Evolutionary conservation across 148 eudicot genomes (phyloP), one percentile per base, ranked within the genome.

Genomic region (Rhododendron mucronatum): DNA sequence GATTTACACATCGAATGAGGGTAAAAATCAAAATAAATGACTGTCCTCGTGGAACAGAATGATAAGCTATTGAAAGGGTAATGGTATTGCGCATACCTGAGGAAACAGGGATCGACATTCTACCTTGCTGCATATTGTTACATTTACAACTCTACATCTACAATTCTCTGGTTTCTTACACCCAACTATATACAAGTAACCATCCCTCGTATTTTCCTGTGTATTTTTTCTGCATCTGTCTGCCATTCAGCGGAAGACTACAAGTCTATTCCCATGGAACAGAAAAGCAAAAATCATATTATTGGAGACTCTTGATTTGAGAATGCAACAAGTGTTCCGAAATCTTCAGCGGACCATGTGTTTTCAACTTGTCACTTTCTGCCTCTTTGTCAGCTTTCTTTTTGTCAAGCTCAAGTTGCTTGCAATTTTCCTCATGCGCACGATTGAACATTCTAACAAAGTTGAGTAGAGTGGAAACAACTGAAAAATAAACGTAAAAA

Each of bases 351-450:
- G 92, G 87, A 81, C 82, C 39, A 80, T 83, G 84, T 61, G 81
- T 61, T 87, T 86, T 87, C 83, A 50, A 41, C 89, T 87, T 91
- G 59, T 88, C 92, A 85, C 53, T 88, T 89, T 89, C 90, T 71
- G 86, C 86, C 88, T 89, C 98, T 86, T 90, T 95, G 88, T 90
- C 95, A 20, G 91, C 94, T 90, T 92, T 93, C 93, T 91, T 94
- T 88, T 87, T 94, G 78, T 94, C 96, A 16, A 91, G 84, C 89
- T 94, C 96, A 53, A 91, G 86, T 84, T 95, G 95, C 91, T 93
- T 94, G 86, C 89, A 86, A 84, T 95, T 95, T 80, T 96, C 98
- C 85, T 95, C 96, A 50, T 93, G 93, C 9, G 99, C 91, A 86
- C 87, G 87, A 81, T 90, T 89, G 88, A 96, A 95, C 98, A 91